phyloP scores from a whole-genome alignment of 1,284 basidiomycete species.

The Amylostereum areolatum region DNA sequence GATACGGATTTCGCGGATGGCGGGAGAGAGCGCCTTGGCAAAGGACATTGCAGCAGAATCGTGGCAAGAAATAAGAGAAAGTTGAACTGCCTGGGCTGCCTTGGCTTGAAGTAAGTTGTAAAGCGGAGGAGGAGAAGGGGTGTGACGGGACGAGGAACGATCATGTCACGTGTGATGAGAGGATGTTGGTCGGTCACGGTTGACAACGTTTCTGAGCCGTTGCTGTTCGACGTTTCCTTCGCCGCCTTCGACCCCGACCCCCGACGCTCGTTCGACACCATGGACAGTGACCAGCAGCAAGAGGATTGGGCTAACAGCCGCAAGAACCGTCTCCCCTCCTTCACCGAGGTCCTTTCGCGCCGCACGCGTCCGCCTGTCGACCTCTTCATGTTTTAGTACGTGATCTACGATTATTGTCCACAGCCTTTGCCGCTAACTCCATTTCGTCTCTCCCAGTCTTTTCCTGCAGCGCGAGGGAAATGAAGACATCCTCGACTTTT shows the following conservation, averaged over 20 bases:
- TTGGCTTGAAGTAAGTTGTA: not conserved
- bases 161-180: not conserved
- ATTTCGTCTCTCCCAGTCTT: slow-evolving; percentile 40
- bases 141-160: not conserved
- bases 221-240: not conserved
- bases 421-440: slow-evolving; percentile 7
- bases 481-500: slow-evolving; percentile 96
- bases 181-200: not conserved
- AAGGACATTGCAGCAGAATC: slow-evolving; percentile 49
- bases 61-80: not conserved
- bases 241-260: slow-evolving; percentile 3
- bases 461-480: slow-evolving; percentile 92
- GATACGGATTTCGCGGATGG: slow-evolving; percentile 82
- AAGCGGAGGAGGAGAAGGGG: not conserved
- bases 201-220: slow-evolving; percentile 10
- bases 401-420: slow-evolving; percentile 16
- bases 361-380: slow-evolving; percentile 92
- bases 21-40: slow-evolving; percentile 74
- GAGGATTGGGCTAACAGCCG: slow-evolving; percentile 66
- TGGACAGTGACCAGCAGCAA: slow-evolving; percentile 59
- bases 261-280: slow-evolving; percentile 12
- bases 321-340: slow-evolving; percentile 69
- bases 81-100: not conserved
- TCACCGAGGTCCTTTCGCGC: slow-evolving; percentile 82
- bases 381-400: slow-evolving; percentile 97